Evolutionary conservation across 1,284 basidiomycete genomes (phyloP).

Genomic region (Anthracocystis panici-leucophaei): DNA sequence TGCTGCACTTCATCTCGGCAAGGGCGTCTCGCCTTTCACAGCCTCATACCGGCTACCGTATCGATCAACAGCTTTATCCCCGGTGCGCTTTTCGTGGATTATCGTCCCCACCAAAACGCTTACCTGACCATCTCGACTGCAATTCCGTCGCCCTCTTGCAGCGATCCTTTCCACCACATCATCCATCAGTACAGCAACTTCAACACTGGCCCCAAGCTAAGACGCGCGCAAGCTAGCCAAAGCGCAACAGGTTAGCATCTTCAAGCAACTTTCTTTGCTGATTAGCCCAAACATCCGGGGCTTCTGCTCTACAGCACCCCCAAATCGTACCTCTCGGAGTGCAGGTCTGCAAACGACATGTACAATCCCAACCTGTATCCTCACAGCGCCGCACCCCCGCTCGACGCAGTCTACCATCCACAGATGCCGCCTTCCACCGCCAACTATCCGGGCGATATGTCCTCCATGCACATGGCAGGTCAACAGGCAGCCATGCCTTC

Average conservation of each 20-base stretch:
- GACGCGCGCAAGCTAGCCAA: neutral
- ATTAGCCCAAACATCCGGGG: neutral
- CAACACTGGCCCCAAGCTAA: neutral
- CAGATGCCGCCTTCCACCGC: constrained; percentile 20
- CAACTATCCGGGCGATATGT: constrained; percentile 15
- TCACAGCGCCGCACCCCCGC: constrained; percentile 14
- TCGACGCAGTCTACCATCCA: constrained; percentile 26
- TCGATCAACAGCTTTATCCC: neutral
- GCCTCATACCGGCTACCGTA: neutral
- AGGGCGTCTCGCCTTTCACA: neutral
- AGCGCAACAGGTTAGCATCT: neutral
- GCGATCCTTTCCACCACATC: neutral
- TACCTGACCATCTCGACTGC: neutral
- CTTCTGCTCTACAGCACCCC: neutral
- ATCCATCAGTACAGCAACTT: no score
- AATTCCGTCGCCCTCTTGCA: neutral
- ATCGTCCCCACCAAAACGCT: neutral
- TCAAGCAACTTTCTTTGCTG: neutral
- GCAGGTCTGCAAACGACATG: constrained; percentile 1
- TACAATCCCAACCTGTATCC: constrained; percentile 23
- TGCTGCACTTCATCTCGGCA: no score
- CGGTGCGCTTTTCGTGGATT: neutral
- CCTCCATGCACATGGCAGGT: constrained; percentile 10
- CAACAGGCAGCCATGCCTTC: constrained; percentile 10
- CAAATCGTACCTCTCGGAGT: neutral